Conservation (phyloP, 2,329 filamentous ascomycete species). For the Fusarium falciforme region DNA sequence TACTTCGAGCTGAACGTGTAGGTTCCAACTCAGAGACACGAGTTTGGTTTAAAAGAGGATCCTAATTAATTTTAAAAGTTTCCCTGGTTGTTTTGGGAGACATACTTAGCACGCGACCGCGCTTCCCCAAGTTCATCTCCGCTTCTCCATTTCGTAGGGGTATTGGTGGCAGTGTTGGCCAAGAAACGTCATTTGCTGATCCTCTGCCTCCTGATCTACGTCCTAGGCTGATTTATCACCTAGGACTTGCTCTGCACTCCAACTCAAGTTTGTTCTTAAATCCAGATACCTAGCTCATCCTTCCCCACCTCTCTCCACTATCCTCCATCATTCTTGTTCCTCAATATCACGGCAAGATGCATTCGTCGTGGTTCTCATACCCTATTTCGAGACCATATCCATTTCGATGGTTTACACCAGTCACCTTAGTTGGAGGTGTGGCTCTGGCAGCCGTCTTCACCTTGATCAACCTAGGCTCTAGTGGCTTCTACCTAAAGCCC, state of each 20-base stretch:
- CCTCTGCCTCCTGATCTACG: background rate
- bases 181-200: background rate
- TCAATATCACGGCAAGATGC: constrained; percentile 5
- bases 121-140: background rate
- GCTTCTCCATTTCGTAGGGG: background rate
- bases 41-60: background rate
- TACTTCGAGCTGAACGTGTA: background rate
- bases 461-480: constrained; percentile 23
- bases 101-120: background rate
- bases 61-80: background rate
- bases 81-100: background rate
- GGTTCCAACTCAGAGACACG: background rate
- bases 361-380: constrained; percentile 29
- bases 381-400: constrained; percentile 16
- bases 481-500: constrained; percentile 16
- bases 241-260: background rate
- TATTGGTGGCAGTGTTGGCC: background rate
- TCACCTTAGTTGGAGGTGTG: background rate
- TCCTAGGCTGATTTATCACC: background rate
- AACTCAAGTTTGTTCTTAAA: background rate
- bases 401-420: constrained; percentile 26
- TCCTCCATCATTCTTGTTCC: background rate
- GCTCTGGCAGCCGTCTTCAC: constrained; percentile 9
- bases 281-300: background rate
- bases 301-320: background rate